Conservation (phyloP, 1,284 basidiomycete species). For the Heterobasidion parviporum region DNA sequence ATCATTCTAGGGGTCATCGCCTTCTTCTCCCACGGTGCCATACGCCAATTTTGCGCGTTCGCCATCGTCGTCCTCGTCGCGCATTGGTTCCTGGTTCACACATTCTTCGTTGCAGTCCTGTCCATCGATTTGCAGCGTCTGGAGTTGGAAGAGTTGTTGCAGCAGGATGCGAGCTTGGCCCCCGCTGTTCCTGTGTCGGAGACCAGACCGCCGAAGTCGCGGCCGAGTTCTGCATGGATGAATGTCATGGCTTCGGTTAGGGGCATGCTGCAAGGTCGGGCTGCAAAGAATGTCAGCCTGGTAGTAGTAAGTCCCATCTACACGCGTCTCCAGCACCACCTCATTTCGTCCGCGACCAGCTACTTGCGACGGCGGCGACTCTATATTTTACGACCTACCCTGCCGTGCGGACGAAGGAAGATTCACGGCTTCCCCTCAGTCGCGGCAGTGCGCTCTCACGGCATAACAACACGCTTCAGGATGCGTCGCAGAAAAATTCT, state of each 20-base stretch:
- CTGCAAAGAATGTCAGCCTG: constrained; percentile 74
- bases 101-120: constrained; percentile 85
- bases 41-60: constrained; percentile 90
- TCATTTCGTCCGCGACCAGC: constrained; percentile 29
- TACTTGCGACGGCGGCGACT: constrained; percentile 64
- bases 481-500: constrained; percentile 20
- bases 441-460: constrained; percentile 26
- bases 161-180: constrained; percentile 43
- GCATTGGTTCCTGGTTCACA: constrained; percentile 93
- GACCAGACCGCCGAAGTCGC: constrained; percentile 14
- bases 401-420: constrained; percentile 27
- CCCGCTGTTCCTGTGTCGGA: constrained; percentile 7
- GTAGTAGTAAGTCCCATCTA: constrained; percentile 44
- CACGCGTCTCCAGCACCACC: constrained; percentile 1
- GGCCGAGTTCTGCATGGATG: constrained; percentile 34
- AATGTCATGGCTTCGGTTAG: constrained; percentile 35
- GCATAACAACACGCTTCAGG: constrained; percentile 16
- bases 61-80: constrained; percentile 91
- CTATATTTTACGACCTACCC: constrained; percentile 66
- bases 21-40: constrained; percentile 71
- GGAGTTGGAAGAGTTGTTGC: constrained; percentile 77
- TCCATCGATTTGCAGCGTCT: constrained; percentile 88
- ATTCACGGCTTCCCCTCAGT: constrained; percentile 16
- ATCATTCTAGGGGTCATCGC: constrained; percentile 75
- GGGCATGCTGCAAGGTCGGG: constrained; percentile 59